Percentiles rank a stretch among this genome's conserved stretches.
phyloP scores from a whole-genome alignment of 108 stramenopile species.

The Schizochytrium sp. region DNA sequence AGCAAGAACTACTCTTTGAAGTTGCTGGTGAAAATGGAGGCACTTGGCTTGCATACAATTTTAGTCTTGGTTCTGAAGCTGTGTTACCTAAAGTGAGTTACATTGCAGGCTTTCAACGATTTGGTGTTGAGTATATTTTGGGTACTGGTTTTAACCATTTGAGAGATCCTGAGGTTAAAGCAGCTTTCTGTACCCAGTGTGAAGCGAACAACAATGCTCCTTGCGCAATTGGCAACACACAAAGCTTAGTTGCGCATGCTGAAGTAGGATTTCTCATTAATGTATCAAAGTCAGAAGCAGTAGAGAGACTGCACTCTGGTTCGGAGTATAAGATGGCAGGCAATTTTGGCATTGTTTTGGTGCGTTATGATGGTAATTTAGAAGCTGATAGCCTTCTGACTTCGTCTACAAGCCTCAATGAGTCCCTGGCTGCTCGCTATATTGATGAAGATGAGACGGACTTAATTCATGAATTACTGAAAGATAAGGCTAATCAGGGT shows the following conservation, averaged over 20 bases:
- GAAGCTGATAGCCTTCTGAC: neutral
- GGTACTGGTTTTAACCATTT: neutral
- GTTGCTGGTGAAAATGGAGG: neutral
- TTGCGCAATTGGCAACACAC: constrained; percentile 2
- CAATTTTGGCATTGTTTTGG: neutral
- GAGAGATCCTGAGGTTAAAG: neutral
- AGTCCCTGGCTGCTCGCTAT: neutral
- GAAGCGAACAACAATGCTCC: neutral
- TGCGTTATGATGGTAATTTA: neutral
- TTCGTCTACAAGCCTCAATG: neutral
- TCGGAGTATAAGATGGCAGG: neutral
- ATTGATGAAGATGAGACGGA: neutral
- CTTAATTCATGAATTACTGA: neutral
- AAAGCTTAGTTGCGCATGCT: neutral
- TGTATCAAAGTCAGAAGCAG: neutral
- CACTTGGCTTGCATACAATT: neutral
- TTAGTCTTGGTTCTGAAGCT: neutral
- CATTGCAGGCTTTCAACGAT: neutral
- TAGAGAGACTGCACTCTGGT: neutral
- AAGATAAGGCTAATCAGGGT: neutral
- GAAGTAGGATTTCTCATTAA: constrained; percentile 2
- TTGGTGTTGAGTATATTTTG: neutral
- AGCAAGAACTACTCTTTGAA: neutral
- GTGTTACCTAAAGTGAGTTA: constrained; percentile 10
- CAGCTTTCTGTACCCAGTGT: neutral